These are phyloP conservation scores for Clavispora vitiphila DNA, from an alignment of 805 yeast genomes.

Conservation along the genomic window DNA sequence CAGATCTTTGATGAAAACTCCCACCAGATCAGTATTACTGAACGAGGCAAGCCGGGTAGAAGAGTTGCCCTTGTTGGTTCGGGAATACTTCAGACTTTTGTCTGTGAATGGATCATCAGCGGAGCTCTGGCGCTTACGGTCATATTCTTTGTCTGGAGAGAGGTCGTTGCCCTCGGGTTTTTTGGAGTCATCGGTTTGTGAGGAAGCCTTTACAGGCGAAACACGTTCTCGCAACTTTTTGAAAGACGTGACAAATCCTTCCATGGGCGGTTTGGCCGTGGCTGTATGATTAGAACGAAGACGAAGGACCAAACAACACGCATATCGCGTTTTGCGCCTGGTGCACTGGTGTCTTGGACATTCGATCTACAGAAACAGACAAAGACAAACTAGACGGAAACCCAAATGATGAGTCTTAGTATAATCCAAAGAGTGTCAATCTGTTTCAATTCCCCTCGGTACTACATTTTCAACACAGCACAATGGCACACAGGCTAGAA, in stretches of 20 bases:
- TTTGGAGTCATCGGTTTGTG: neutral
- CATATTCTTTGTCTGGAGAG: conserved; percentile 5
- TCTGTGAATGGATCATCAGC: conserved; percentile 30
- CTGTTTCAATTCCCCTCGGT: too few species aligned
- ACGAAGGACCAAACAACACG: neutral
- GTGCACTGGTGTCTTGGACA: neutral
- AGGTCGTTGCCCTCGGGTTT: neutral
- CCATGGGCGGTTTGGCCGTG: conserved; percentile 4
- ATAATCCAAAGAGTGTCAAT: too few species aligned
- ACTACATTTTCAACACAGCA: too few species aligned
- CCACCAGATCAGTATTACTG: neutral
- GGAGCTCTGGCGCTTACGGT: conserved; percentile 10
- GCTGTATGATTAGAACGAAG: neutral
- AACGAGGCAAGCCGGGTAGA: neutral
- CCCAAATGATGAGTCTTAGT: too few species aligned
- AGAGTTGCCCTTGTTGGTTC: conserved; percentile 2
- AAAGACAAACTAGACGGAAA: too few species aligned
- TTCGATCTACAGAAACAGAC: too few species aligned
- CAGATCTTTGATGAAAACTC: conserved; percentile 12
- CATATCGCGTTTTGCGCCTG: neutral
- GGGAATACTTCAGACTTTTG: conserved; percentile 9
- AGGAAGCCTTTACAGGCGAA: conserved; percentile 16
- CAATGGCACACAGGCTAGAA: too few species aligned
- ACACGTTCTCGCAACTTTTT: conserved; percentile 21
- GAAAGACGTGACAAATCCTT: conserved; percentile 17